A percentile compares a stretch with the other conserved stretches of the same genome.
These are phyloP conservation scores for Coemansia sp. DNA, from an alignment of 192 early-diverging fungal species.

Conservation along the genomic window DNA sequence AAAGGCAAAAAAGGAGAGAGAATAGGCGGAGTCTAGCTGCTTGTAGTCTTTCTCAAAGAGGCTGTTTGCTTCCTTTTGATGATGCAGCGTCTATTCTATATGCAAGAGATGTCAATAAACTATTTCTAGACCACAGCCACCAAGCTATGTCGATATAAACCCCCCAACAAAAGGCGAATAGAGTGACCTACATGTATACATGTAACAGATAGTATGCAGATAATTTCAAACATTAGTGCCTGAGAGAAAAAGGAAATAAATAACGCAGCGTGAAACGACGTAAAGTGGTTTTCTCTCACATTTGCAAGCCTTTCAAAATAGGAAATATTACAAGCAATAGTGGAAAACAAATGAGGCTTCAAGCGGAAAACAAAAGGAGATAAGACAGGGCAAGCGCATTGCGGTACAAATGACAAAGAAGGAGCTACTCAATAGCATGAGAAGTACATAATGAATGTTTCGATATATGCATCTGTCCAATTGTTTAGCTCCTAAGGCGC, in stretches of 20 bases:
- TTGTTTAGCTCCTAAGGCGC: neutral
- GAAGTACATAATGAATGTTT: neutral
- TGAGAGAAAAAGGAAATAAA: neutral
- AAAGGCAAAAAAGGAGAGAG: neutral
- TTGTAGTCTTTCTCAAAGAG: neutral
- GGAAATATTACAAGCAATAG: neutral
- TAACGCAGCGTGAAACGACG: neutral
- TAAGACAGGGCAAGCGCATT: neutral
- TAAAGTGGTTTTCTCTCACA: neutral
- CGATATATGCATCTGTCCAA: neutral
- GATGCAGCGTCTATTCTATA: constrained; percentile 7
- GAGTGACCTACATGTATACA: neutral
- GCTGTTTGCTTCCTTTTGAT: neutral
- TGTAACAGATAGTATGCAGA: neutral
- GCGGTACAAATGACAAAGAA: neutral
- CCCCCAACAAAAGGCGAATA: no score
- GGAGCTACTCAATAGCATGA: constrained; percentile 2
- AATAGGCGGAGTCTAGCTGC: neutral
- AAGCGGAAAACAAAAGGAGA: neutral
- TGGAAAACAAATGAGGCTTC: constrained; percentile 1
- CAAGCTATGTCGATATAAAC: neutral
- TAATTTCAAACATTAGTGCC: neutral
- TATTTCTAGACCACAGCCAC: neutral
- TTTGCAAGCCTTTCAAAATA: neutral
- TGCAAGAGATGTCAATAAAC: neutral